Evolutionary conservation across 1,139 yeast genomes (phyloP).

Genomic region (Meyerozyma sp.): DNA sequence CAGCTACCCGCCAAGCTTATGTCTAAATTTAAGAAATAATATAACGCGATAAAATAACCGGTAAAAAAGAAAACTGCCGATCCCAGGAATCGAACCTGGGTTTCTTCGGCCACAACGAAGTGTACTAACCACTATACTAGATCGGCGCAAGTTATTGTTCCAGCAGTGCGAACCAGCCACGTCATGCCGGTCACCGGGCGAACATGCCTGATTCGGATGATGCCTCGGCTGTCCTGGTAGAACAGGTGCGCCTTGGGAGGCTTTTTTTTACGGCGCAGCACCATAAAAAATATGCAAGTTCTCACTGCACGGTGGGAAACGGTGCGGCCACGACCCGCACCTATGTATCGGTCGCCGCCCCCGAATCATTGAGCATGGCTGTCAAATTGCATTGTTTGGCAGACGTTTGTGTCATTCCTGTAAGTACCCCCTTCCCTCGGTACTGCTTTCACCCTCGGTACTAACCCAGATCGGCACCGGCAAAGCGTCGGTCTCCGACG

Average conservation of each 20-base stretch:
- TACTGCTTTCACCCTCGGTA: no score
- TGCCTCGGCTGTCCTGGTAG: background rate
- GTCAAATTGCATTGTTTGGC: slow-evolving; percentile 67
- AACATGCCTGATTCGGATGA: no score
- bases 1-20: background rate
- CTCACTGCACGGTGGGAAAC: no score
- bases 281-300: no score
- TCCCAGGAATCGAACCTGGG: slow-evolving; percentile 58
- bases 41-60: background rate
- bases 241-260: background rate
- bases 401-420: slow-evolving; percentile 78
- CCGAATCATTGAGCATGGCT: slow-evolving; percentile 9
- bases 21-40: background rate
- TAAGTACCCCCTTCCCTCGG: slow-evolving; percentile 20
- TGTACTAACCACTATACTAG: slow-evolving; percentile 49
- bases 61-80: slow-evolving; percentile 26
- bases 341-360: background rate
- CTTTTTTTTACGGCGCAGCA: no score
- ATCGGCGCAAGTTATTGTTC: background rate
- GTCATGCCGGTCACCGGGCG: background rate
- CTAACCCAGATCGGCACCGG: slow-evolving; percentile 65
- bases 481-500: slow-evolving; percentile 72
- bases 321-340: background rate
- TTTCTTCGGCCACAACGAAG: slow-evolving; percentile 52
- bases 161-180: background rate